Percentiles rank a stretch among this genome's conserved stretches.
phyloP scores from a whole-genome alignment of 371 early-diverging fungal genomes.

The Syncephalastrum monosporum region DNA sequence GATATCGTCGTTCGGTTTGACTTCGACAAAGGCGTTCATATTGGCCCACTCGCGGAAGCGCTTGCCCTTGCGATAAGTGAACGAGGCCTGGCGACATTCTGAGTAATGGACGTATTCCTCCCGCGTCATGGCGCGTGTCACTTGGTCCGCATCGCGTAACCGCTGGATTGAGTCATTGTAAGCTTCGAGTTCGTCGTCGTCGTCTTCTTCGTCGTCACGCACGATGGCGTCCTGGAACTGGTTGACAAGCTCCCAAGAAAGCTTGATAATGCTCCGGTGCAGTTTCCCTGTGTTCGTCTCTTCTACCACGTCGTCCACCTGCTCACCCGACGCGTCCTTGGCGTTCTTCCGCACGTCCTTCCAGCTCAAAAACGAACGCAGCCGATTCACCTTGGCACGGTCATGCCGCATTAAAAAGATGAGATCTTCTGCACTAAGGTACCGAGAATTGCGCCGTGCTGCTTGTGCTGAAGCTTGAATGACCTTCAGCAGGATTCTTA shows the following conservation, averaged over 20 bases:
- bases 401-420: constrained; percentile 97
- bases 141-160: constrained; percentile 80
- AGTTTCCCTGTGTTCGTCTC: constrained; percentile 67
- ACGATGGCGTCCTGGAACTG: constrained; percentile 69
- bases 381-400: constrained; percentile 86
- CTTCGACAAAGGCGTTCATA: constrained; percentile 82
- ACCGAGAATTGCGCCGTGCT: constrained; percentile 77
- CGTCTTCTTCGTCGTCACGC: constrained; percentile 80
- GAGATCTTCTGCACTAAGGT: constrained; percentile 87
- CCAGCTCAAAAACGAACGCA: constrained; percentile 91
- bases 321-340: constrained; percentile 67
- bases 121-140: constrained; percentile 94
- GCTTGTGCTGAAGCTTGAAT: constrained; percentile 87
- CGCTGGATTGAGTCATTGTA: constrained; percentile 85
- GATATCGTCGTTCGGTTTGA: constrained; percentile 92
- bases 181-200: constrained; percentile 84
- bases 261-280: constrained; percentile 76
- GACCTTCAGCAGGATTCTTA: constrained; percentile 43
- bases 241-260: constrained; percentile 90
- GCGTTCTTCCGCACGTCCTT: constrained; percentile 94
- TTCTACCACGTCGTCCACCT: constrained; percentile 69
- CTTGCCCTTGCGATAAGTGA: constrained; percentile 93
- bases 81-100: constrained; percentile 97
- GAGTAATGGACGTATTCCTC: constrained; percentile 98
- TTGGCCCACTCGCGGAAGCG: constrained; percentile 96